Evolutionary conservation across 176 grass and related monocot genomes (phyloP).

Genomic region (bread wheat (Triticum aestivum)): IWGSC_CS_RefSeq_v2.1 NC_057806.1:410356717-410357216

Average conservation of each 20-base stretch:
- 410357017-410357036: not conserved
- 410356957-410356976: not conserved
- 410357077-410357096: not conserved
- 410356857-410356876: not conserved
- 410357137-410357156: not conserved
- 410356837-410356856: not conserved
- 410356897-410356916: not conserved
- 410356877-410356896: not conserved
- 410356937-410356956: conserved; percentile 15
- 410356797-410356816: not conserved
- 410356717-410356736: not conserved
- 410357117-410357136: not conserved
- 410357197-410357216: not conserved
- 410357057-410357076: not conserved
- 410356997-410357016: not conserved
- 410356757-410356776: not conserved
- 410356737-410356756: not conserved
- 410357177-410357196: no score
- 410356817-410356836: not conserved
- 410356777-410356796: not conserved
- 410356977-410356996: conserved; percentile 4
- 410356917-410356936: not conserved
- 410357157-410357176: no score
- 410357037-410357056: not conserved
- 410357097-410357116: not conserved